Base-by-base conservation (phyloP, 257 asterid species). In the Solanum peruvianum region DNA sequence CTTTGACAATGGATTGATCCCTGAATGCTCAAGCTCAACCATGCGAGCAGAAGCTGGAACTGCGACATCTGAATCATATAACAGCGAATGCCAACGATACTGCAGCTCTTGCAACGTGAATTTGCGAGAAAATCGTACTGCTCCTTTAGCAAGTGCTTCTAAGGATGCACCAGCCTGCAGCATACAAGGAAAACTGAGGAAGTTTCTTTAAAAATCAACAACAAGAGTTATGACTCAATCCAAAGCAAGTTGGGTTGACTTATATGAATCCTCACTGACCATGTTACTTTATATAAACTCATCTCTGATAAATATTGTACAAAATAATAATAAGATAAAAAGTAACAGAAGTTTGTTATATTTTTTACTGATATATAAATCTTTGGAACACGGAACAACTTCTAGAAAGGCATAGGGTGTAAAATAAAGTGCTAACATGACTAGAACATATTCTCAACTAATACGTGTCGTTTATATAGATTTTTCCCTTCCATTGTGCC, bases 131-230 rank as follows among this genome's bases (percentile, higher is more conserved):
- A 97, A 97, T 87, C 89, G 95, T 27, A 94, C 94, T 56, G 98
- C 98, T 27, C 98, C 99, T 91, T 93, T 97, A 71, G 98, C 98
- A 86, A 97, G 98, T 86, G 99, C 94, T 92, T 97, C 98, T 89
- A 97, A 85, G 23, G 99, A 94, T 83, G 98, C 98, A 91, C 98
- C 99, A 56, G 93, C 94, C 98, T 95, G 89, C 86, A 88, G 27
- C 77, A 60, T 41, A 72, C 20, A 3, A 62, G 73, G 86, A 85
- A 69, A 2, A 58, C 82, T 75, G 67, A 82, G 20, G 13, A 71
- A 81, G 69, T 49, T 81, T 49, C 62, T 81, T 37, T 37, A 7
- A 73, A 73, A 20, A 39, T 10, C 47, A 73, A 39, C 20, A 11
- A 73, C 52, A 73, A 29, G 23, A 69, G 39, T 39, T 39, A 39